Evolutionary conservation across 495 filamentous ascomycete genomes (phyloP), one percentile per base, ranked within the genome.

Genomic region (Neurospora sp.): DNA sequence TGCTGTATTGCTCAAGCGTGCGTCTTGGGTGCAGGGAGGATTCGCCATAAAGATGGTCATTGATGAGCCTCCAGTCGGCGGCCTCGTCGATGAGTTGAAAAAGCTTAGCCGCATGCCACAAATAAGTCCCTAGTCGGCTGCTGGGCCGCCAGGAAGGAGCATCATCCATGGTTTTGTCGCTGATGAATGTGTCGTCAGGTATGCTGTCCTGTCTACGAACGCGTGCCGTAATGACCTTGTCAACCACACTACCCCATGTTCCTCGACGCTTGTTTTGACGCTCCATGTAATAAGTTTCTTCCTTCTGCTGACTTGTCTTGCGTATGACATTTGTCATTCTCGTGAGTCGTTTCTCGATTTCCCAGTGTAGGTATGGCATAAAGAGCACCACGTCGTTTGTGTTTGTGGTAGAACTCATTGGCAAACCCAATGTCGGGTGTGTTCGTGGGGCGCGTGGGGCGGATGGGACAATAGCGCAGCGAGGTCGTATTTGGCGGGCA

Each of bases 361-460:
- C 77, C 77, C 77, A 79, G 23, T 79, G 77, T n/a, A 79, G 70
- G 37, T 75, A 79, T 5, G 77, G 76, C 77, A 79, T 79, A 35
- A 66, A 66, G 27, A 66, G 54, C 12, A 66, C 54, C 27, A 18
- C 54, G 27, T 66, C 54, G 27, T 66, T 66, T 16, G 54, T 66
- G 27, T 35, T 66, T 9, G 27, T 14, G 27, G 54, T 31, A 31
- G 54, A 23, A 27, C 4, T 37, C 27, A 10, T 66, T 9, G 54
- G 54, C 54, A 8, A 66, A 18, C 54, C 54, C 27, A 18, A 37
- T 3, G 54, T 35, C 3, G 27, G 14, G 7, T 35, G 54, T 66
- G 27, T 35, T 4, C 71, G 73, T 37, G 72, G 49, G 10, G 76
- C 62, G 12, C 71, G 62, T 27, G 72, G 49, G 5, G 76, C 70